Conservation (phyloP, 352 stramenopile species). For the Phytophthora cryptogea region DNA sequence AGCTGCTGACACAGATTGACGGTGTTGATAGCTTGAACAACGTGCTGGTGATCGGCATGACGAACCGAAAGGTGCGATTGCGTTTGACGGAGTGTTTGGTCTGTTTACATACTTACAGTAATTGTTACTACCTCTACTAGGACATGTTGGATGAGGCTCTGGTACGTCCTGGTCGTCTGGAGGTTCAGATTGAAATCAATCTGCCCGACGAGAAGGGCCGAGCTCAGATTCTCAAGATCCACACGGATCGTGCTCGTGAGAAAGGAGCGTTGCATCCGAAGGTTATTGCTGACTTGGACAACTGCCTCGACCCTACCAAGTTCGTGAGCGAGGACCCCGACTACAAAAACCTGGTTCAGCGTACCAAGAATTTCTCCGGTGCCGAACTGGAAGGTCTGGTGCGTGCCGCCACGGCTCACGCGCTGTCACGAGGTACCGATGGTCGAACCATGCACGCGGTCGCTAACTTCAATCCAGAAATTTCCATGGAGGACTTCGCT, state of each 20-base stretch:
- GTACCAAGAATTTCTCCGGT: slow-evolving; percentile 99
- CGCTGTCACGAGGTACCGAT: slow-evolving; percentile 80
- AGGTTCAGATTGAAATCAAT: slow-evolving; percentile 99
- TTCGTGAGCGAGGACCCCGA: slow-evolving; percentile 65
- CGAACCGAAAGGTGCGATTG: slow-evolving; percentile 95
- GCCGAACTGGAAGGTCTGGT: slow-evolving; percentile 99
- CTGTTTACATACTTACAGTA: slow-evolving; percentile 2
- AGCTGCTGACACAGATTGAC: slow-evolving; percentile 99
- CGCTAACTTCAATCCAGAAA: slow-evolving; percentile 76
- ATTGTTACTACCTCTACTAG: slow-evolving; percentile 21
- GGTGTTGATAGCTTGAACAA: slow-evolving; percentile 99
- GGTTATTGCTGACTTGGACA: slow-evolving; percentile 81
- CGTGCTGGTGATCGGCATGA: slow-evolving; percentile 99
- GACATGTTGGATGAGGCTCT: slow-evolving; percentile 96
- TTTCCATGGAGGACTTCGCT: slow-evolving; percentile 94
- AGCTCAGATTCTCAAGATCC: slow-evolving; percentile 98
- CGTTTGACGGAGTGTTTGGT: not conserved
- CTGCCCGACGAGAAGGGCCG: slow-evolving; percentile 95
- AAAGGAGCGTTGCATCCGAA: slow-evolving; percentile 71
- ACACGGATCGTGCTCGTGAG: slow-evolving; percentile 91
- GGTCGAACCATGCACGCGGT: slow-evolving; percentile 86
- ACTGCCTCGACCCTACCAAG: slow-evolving; percentile 71
- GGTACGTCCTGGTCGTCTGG: slow-evolving; percentile 97
- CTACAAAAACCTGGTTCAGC: slow-evolving; percentile 92
- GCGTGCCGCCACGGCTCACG: slow-evolving; percentile 91